Percentiles rank a stretch among this genome's conserved stretches.
Conservation (phyloP, 352 stramenopile genomes). For the Sclerospora graminicola region DNA sequence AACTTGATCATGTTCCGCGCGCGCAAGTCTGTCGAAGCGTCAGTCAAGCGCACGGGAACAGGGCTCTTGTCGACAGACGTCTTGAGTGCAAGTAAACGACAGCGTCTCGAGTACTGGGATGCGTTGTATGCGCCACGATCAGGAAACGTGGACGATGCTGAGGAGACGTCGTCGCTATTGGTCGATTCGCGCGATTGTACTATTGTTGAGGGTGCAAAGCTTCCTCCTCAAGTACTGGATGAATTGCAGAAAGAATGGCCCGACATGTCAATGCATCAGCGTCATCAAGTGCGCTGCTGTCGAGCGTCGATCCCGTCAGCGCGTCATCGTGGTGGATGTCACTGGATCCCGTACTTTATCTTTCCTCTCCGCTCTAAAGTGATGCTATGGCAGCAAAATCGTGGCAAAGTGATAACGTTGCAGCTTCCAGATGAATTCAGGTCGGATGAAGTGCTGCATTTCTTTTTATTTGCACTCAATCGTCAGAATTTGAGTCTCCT, state of each 20-base stretch:
- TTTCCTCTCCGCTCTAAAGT: constrained; percentile 44
- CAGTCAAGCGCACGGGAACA: constrained; percentile 40
- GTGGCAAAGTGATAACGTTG: constrained; percentile 33
- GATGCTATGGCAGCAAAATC: constrained; percentile 57
- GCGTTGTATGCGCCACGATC: constrained; percentile 10
- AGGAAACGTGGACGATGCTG: constrained; percentile 2
- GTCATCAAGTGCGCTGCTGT: constrained; percentile 22
- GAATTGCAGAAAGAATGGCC: constrained; percentile 37
- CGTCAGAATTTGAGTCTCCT: constrained; percentile 63
- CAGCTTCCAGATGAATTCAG: constrained; percentile 47
- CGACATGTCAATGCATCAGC: constrained; percentile 4
- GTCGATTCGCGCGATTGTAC: constrained; percentile 44
- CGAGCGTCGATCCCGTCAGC: constrained; percentile 32
- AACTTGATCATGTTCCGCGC: constrained; percentile 46
- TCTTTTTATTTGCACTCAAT: constrained; percentile 61
- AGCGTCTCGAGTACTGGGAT: constrained; percentile 40
- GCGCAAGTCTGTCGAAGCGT: constrained; percentile 54
- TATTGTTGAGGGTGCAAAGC: constrained; percentile 30
- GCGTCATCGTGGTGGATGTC: constrained; percentile 34
- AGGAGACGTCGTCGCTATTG: constrained; percentile 21
- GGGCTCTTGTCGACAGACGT: constrained; percentile 31
- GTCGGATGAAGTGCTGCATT: constrained; percentile 32
- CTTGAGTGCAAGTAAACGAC: constrained; percentile 39
- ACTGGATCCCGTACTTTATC: constrained; percentile 48
- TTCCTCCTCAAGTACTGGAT: constrained; percentile 35